Evolutionary conservation across 345 rosid genomes (phyloP).

Genomic region (Gynandropsis gynandra): DNA sequence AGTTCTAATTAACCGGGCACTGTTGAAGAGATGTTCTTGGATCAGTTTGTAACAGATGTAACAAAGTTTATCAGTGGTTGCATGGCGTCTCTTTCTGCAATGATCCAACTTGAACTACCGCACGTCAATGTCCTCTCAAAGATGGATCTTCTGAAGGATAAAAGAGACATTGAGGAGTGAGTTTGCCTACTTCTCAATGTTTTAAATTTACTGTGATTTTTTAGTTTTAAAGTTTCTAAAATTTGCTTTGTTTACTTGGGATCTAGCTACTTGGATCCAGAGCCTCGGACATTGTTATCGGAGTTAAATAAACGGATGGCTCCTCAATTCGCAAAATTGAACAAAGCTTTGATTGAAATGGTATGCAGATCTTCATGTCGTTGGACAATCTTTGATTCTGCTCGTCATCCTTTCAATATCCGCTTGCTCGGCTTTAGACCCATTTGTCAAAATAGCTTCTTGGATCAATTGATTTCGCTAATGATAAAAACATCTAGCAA

Average conservation of each 20-base stretch:
- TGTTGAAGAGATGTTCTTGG: conserved; percentile 15
- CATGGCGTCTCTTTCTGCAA: conserved; percentile 93
- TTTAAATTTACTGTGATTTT: background rate
- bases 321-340: conserved; percentile 68
- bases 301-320: conserved; percentile 75
- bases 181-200: conserved; percentile 20
- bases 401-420: too few relatives aligned
- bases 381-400: too few relatives aligned
- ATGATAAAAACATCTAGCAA: background rate
- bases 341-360: conserved; percentile 72
- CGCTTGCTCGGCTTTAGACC: too few relatives aligned
- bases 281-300: conserved; percentile 54
- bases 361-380: conserved; percentile 22
- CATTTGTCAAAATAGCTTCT: background rate
- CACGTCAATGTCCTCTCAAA: conserved; percentile 85
- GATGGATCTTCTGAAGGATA: conserved; percentile 82
- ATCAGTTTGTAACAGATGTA: conserved; percentile 79
- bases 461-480: too few relatives aligned
- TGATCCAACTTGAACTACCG: conserved; percentile 89
- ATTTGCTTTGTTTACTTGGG: conserved; percentile 3
- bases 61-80: conserved; percentile 94
- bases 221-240: conserved; percentile 5
- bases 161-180: conserved; percentile 62
- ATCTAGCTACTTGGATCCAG: conserved; percentile 75
- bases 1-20: background rate